phyloP scores from a whole-genome alignment of 495 filamentous ascomycete species.

The Bryoglossum gracile region DNA sequence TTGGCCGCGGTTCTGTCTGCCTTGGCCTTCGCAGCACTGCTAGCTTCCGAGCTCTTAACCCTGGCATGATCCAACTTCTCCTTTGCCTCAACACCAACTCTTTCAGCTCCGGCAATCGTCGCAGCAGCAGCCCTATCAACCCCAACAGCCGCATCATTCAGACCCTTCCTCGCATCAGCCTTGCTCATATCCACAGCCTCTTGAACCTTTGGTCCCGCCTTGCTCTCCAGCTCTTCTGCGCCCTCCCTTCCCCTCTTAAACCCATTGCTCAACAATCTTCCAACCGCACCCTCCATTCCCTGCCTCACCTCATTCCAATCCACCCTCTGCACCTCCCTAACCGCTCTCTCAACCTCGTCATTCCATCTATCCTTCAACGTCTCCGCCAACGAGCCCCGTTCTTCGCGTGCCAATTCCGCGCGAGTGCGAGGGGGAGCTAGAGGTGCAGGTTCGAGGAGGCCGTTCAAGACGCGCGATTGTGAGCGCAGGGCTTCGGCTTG shows the following conservation, averaged over 20 bases:
- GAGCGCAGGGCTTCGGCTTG: slow-evolving; percentile 67
- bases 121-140: slow-evolving; percentile 15
- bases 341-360: slow-evolving; percentile 58
- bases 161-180: slow-evolving; percentile 10
- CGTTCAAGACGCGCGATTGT: slow-evolving; percentile 55
- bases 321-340: slow-evolving; percentile 58
- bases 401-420: slow-evolving; percentile 34
- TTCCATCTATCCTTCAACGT: slow-evolving; percentile 77
- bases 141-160: slow-evolving; percentile 7
- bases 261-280: slow-evolving; percentile 19
- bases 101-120: slow-evolving; percentile 8
- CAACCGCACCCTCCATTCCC: slow-evolving; percentile 37
- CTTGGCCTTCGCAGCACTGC: slow-evolving; percentile 10
- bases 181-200: slow-evolving; percentile 27
- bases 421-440: slow-evolving; percentile 32
- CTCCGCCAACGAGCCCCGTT: slow-evolving; percentile 43
- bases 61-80: slow-evolving; percentile 1
- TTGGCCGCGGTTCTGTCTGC: slow-evolving; percentile 5
- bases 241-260: slow-evolving; percentile 27
- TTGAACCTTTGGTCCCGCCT: slow-evolving; percentile 27
- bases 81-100: slow-evolving; percentile 7
- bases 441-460: slow-evolving; percentile 38
- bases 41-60: slow-evolving; percentile 2
- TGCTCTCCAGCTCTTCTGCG: slow-evolving; percentile 24
- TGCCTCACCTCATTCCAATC: slow-evolving; percentile 57